Conservation (phyloP, 345 rosid species). For the Luvunga scandens region DNA sequence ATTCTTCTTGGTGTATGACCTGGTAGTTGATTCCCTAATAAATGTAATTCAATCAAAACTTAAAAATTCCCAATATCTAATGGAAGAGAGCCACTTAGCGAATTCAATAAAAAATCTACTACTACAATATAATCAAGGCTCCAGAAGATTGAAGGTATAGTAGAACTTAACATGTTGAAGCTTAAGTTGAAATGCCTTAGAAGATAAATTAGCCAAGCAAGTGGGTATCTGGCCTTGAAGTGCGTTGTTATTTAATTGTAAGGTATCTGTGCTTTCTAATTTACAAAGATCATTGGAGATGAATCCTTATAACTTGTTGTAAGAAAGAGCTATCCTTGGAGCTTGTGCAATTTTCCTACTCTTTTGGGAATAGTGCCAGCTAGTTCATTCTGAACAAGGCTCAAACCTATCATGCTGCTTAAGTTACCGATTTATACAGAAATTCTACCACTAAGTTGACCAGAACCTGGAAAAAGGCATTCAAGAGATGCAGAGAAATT, state of each 20-base stretch:
- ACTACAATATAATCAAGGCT: neutral
- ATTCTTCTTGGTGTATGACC: neutral
- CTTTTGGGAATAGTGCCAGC: constrained; percentile 4
- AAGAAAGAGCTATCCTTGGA: neutral
- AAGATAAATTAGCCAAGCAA: neutral
- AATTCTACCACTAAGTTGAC: constrained; percentile 12
- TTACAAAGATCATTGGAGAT: neutral
- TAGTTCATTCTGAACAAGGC: neutral
- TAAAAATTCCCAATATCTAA: neutral
- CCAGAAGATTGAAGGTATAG: neutral
- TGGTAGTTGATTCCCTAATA: constrained; percentile 10
- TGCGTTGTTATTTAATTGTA: neutral
- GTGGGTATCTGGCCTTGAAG: neutral
- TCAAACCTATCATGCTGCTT: neutral
- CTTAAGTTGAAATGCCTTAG: neutral
- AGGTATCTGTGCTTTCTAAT: neutral
- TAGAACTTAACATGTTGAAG: neutral
- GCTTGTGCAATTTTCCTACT: neutral
- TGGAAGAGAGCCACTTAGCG: neutral
- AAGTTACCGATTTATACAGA: constrained; percentile 4
- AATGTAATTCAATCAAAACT: neutral
- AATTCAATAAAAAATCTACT: neutral
- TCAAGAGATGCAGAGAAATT: constrained; percentile 10
- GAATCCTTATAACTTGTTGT: neutral
- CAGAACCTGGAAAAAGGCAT: neutral